These are phyloP conservation scores for Nothopassalora personata DNA, from an alignment of 2,329 filamentous ascomycete genomes.

Conservation along the genomic window DNA sequence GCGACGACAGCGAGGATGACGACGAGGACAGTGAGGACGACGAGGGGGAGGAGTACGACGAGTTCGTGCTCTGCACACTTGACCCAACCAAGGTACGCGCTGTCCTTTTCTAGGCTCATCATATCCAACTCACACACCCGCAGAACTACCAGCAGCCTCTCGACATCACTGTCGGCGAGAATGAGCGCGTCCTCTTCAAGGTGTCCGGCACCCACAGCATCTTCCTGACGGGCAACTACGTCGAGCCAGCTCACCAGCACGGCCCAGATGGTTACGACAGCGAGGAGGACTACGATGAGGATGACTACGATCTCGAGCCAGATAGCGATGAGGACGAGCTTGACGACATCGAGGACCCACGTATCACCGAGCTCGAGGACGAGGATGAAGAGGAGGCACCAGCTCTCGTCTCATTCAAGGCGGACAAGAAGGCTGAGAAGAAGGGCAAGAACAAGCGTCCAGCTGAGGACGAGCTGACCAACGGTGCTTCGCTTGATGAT, in stretches of 20 bases:
- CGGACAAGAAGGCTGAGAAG: constrained; percentile 62
- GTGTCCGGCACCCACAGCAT: constrained; percentile 85
- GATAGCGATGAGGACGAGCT: constrained; percentile 61
- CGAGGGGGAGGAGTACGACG: constrained; percentile 66
- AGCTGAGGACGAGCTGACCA: constrained; percentile 61
- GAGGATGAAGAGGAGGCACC: constrained; percentile 61
- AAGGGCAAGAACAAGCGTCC: constrained; percentile 91
- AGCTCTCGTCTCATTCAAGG: constrained; percentile 49
- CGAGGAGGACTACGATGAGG: constrained; percentile 52
- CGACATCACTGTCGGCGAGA: constrained; percentile 83
- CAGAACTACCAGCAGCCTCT: constrained; percentile 94
- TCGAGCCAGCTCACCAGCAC: constrained; percentile 63
- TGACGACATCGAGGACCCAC: constrained; percentile 24
- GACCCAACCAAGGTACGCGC: constrained; percentile 78
- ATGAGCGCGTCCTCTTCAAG: constrained; percentile 87
- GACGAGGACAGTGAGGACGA: constrained; percentile 52
- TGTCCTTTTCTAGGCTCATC: neutral
- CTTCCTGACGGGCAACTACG: constrained; percentile 93
- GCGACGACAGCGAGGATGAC: constrained; percentile 48
- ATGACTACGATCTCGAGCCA: constrained; percentile 66
- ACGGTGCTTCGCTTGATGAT: constrained; percentile 64
- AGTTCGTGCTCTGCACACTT: constrained; percentile 92
- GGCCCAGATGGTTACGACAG: constrained; percentile 58
- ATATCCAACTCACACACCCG: constrained; percentile 27
- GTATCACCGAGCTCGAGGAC: constrained; percentile 23